Evolutionary conservation across 495 filamentous ascomycete species (phyloP).

Genomic region (Tetracladium marchalianum): DNA sequence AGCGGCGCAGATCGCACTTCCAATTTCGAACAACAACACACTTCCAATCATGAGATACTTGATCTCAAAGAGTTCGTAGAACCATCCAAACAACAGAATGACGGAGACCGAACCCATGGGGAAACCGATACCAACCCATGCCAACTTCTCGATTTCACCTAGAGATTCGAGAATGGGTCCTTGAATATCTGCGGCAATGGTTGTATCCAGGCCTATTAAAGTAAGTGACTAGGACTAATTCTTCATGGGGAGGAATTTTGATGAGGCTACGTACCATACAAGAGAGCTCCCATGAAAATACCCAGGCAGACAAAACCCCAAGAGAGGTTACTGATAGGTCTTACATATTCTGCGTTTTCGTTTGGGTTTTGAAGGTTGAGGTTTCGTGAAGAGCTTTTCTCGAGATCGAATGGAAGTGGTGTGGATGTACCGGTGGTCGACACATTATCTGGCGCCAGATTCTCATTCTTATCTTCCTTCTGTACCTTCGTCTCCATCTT

Average conservation of each 20-base stretch:
- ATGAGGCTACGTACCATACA: neutral
- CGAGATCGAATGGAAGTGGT: constrained; percentile 22
- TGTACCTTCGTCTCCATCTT: no score
- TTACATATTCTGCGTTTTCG: neutral
- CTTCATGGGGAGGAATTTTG: neutral
- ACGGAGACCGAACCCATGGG: constrained; percentile 34
- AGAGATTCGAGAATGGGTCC: constrained; percentile 37
- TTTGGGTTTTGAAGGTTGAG: neutral
- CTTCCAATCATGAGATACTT: constrained; percentile 40
- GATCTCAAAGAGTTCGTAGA: constrained; percentile 37
- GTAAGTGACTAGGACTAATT: neutral
- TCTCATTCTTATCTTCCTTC: no score
- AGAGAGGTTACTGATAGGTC: neutral
- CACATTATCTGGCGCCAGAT: no score
- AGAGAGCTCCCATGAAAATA: neutral
- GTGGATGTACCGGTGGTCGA: no score
- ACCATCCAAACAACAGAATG: constrained; percentile 23
- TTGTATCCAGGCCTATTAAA: constrained; percentile 39
- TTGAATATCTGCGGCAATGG: constrained; percentile 49
- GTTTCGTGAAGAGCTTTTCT: constrained; percentile 25
- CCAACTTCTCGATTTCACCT: constrained; percentile 38
- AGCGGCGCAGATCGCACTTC: constrained; percentile 42
- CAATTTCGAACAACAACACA: constrained; percentile 38
- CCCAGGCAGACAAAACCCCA: constrained; percentile 14
- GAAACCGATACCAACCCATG: constrained; percentile 48